Evolutionary conservation across 257 asterid genomes (phyloP), one percentile per base, ranked within the genome.

Genomic region (Forsythia suspensa): DNA sequence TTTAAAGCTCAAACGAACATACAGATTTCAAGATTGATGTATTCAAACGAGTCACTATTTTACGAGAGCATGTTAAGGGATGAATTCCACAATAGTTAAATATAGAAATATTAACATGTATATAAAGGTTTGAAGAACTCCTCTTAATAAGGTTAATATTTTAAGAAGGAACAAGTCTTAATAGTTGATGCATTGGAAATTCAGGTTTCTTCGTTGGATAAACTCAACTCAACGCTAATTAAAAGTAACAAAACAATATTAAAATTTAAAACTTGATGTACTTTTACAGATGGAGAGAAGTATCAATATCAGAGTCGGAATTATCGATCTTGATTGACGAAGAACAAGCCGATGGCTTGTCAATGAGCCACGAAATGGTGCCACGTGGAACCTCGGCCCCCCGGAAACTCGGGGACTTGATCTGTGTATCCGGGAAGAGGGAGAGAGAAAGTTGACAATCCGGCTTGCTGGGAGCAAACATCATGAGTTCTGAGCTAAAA

Each of bases 251-350:
- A 8, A 3, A 61, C 20, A 0, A 20, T 20, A 8, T 29, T 29
- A 29, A 29, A 29, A 29, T 29, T 29, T 29, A 8, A 61, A 61
- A 61, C 37, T 0, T 29, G 43, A 38, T 38, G 52, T n/a, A 8
- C 55, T 73, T 82, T 87, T 77, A 87, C 38, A 89, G 86, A 82
- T 82, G 94, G 67, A 89, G 92, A 79, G 94, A 89, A 76, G 94
- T 89, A 65, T 89, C 94, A 24, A 89, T 80, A 77, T 89, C 88
- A n/a, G 81, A n/a, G 75, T 61, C 81, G n/a, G 80, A 71, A 46
- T 68, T 77, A 20, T 76, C 81, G 29, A 46, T 8, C 24, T 71
- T 69, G 71, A 70, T 57, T 36, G 75, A 66, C 36, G 79, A 46
- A 65, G 78, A 20, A 70, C 76, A 57, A 37, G n/a, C 82, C 24